Evolutionary conservation across 208 protist genomes (phyloP), one percentile per base, ranked within the genome.

Genomic region (Leishmania arabica): DNA sequence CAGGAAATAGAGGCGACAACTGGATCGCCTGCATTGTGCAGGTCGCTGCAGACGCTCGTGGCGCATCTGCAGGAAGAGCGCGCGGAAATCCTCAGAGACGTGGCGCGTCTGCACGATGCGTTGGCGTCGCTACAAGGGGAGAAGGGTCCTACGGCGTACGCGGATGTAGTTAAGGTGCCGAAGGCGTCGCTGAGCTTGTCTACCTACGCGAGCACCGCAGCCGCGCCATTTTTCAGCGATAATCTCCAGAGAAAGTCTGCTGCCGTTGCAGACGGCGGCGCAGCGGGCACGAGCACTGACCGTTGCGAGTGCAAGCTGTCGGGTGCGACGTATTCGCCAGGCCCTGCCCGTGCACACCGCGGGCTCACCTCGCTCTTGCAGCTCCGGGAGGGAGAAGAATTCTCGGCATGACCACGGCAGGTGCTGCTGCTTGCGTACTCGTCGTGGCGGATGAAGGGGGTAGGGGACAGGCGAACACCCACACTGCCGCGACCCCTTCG

Each of bases 1-100:
- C 15, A 34, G 7, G 21, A 72, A 45, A 73, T 21, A 47, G 73
- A 73, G 69, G 45, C 42, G 0, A 19, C 72, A 65, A 13, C 40
- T 11, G 72, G 9, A 62, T 21, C 31, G 31, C 9, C 21, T 40
- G 17, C 31, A n/a, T 42, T 78, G 11, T 86, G 82, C 64, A 69
- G 37, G 2, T 60, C 82, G 7, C 56, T 86, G 65, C 73, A 84
- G 64, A 19, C 65, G 2, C 66, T 81, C 62, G 78, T 79, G 1
- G 15, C 65, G 37, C 77, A 72, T 27, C 56, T 86, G n/a, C 47
- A 80, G 42, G 75, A 78, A 19, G 81, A 88, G 58, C 77, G 81
- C 24, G 64, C 5, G 47, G 79, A 76, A 66, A 56, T 85, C 21
- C 37, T 81, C 47, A n/a, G 31, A 1, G 79, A 82, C 27, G 65